Percentiles rank a stretch among this genome's conserved stretches.
These are phyloP conservation scores for Pseudogymnoascus sp. DNA, from an alignment of 2,329 filamentous ascomycete species.

Conservation along the genomic window DNA sequence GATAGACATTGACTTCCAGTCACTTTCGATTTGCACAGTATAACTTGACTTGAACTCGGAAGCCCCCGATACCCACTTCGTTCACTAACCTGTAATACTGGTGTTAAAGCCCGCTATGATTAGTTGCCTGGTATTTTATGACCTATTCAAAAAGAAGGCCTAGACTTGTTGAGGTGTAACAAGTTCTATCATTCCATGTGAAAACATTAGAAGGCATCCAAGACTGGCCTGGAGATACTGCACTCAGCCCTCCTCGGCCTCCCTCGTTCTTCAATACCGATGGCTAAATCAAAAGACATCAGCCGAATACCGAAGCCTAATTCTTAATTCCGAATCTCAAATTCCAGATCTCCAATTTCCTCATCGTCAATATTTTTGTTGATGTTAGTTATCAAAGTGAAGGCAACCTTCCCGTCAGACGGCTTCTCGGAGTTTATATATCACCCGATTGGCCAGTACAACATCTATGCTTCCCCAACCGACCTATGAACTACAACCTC, in stretches of 20 bases:
- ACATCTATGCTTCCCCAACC: not conserved
- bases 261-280: not conserved
- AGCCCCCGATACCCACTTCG: not conserved
- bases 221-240: not conserved
- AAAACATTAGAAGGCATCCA: not conserved
- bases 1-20: not conserved
- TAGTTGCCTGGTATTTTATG: not conserved
- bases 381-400: not conserved
- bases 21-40: not conserved
- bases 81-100: not conserved
- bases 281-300: not conserved
- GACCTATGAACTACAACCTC: not conserved
- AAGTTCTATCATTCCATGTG: not conserved
- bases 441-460: slow-evolving; percentile 5
- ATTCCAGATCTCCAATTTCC: not conserved
- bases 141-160: not conserved
- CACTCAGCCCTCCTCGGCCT: not conserved
- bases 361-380: not conserved
- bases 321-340: not conserved
- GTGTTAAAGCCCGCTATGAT: not conserved
- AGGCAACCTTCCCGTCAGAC: not conserved
- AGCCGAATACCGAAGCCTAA: not conserved
- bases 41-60: not conserved
- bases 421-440: not conserved
- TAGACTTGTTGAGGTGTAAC: not conserved